Evolutionary conservation across 1,139 yeast genomes (phyloP).

Genomic region (Saccharomyces hybrid): DNA sequence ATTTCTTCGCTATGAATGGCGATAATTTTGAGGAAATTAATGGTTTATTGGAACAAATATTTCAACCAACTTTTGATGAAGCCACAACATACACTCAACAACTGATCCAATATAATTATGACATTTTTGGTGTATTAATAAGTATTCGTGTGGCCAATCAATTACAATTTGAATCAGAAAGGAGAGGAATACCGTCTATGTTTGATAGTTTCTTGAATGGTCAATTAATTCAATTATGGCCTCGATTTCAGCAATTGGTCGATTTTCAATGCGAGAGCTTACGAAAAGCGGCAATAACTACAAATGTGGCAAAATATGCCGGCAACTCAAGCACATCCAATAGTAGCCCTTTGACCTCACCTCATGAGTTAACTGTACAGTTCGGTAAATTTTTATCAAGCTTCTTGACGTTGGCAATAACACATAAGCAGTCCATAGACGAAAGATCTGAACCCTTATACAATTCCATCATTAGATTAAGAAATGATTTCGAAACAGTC

Average conservation of each 20-base stretch:
- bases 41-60: slow-evolving; percentile 41
- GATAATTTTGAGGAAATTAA: slow-evolving; percentile 35
- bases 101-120: slow-evolving; percentile 48
- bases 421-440: slow-evolving; percentile 28
- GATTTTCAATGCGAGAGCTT: slow-evolving; percentile 72
- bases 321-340: not conserved
- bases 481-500: slow-evolving; percentile 72
- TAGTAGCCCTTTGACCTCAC: slow-evolving; percentile 35
- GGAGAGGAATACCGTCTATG: slow-evolving; percentile 53
- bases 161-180: slow-evolving; percentile 54
- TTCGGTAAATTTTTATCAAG: slow-evolving; percentile 73
- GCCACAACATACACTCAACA: slow-evolving; percentile 47
- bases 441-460: slow-evolving; percentile 59
- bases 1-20: slow-evolving; percentile 50
- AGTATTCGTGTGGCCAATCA: slow-evolving; percentile 66
- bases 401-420: slow-evolving; percentile 48
- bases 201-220: slow-evolving; percentile 67
- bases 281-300: slow-evolving; percentile 35
- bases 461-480: slow-evolving; percentile 56
- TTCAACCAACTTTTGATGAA: slow-evolving; percentile 44
- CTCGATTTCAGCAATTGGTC: slow-evolving; percentile 67
- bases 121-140: slow-evolving; percentile 71
- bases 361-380: slow-evolving; percentile 69
- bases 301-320: slow-evolving; percentile 25
- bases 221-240: slow-evolving; percentile 69